Conservation (phyloP, 495 filamentous ascomycete genomes). For the Neurospora discreta region DNA sequence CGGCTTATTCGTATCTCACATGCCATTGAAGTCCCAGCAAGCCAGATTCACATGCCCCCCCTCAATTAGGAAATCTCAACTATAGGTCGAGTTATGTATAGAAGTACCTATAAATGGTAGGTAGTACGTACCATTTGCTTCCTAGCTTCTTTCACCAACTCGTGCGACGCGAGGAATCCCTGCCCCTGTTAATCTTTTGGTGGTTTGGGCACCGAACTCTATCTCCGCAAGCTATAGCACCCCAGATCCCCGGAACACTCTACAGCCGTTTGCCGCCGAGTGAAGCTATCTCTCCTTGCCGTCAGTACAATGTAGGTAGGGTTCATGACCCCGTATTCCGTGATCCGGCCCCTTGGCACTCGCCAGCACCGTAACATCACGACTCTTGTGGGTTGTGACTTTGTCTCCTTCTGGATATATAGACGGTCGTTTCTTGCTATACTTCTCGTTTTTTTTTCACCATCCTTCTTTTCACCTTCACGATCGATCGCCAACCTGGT, state of each 20-base stretch:
- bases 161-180: neutral
- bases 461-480: conserved; percentile 5
- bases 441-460: conserved; percentile 9
- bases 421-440: conserved; percentile 12
- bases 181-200: neutral
- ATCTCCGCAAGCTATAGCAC: conserved; percentile 1
- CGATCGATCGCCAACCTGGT: neutral
- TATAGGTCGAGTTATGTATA: neutral
- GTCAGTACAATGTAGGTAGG: neutral
- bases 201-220: neutral
- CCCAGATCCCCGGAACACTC: conserved; percentile 22
- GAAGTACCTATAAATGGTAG: neutral
- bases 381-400: neutral
- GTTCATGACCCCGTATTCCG: neutral
- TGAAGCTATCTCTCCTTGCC: neutral
- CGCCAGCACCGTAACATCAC: neutral
- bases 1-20: neutral
- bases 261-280: conserved; percentile 16
- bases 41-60: neutral
- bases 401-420: neutral
- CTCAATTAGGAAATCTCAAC: neutral
- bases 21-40: neutral
- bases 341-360: neutral
- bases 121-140: neutral
- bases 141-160: neutral